Conservation (phyloP, 805 yeast species). For the Yarrowia hollandica region DNA sequence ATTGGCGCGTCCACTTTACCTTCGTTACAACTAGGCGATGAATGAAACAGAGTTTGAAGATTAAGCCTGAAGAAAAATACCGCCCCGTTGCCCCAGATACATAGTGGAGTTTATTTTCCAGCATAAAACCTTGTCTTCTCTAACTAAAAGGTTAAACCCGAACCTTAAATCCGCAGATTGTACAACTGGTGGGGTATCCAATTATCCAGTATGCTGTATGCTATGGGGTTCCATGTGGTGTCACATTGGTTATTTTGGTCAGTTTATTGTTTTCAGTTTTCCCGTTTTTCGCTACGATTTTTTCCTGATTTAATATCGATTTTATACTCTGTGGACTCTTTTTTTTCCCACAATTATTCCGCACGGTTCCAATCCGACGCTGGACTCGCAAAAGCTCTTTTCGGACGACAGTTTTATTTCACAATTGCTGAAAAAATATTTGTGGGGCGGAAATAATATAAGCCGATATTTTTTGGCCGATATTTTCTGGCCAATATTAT, state of each 20-base stretch:
- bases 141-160: too few species aligned
- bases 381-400: neutral
- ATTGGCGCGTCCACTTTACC: neutral
- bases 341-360: neutral
- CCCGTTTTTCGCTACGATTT: neutral
- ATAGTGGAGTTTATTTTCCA: conserved; percentile 16
- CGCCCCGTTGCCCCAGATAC: conserved; percentile 28
- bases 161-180: too few species aligned
- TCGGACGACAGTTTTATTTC: too few species aligned
- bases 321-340: too few species aligned
- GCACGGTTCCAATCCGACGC: neutral
- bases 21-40: conserved; percentile 3
- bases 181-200: neutral
- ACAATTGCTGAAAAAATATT: conserved; percentile 9
- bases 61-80: conserved; percentile 6
- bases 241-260: too few species aligned
- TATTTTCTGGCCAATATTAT: neutral
- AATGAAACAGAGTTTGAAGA: conserved; percentile 1
- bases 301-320: neutral
- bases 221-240: too few species aligned
- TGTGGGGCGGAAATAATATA: conserved; percentile 3
- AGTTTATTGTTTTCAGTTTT: neutral
- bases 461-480: too few species aligned
- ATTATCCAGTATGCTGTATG: too few species aligned
- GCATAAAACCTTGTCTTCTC: too few species aligned